Evolutionary conservation across 108 stramenopile species (phyloP).

Genomic region (Epipyxis sp.): DNA sequence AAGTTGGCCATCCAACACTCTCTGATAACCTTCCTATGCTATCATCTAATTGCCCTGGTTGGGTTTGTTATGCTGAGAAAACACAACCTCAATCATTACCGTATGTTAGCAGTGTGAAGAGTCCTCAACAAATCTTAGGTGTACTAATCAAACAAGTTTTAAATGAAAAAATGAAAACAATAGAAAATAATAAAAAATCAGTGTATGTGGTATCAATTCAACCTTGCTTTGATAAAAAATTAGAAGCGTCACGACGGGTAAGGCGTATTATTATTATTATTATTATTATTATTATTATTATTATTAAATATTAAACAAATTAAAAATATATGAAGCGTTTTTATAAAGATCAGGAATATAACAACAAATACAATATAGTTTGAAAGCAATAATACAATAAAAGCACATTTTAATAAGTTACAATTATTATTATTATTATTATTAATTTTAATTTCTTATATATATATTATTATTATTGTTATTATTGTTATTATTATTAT

Average conservation of each 20-base stretch:
- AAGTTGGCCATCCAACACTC: not conserved
- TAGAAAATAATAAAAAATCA: not conserved
- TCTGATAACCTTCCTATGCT: constrained; percentile 66
- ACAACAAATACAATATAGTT: too few relatives aligned
- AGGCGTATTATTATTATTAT: too few relatives aligned
- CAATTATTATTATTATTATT: too few relatives aligned
- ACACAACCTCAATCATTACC: constrained; percentile 71
- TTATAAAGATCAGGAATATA: too few relatives aligned
- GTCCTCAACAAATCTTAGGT: constrained; percentile 30
- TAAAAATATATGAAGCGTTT: too few relatives aligned
- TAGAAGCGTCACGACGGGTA: constrained; percentile 87
- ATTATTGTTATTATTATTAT: too few relatives aligned
- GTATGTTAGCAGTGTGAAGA: constrained; percentile 69
- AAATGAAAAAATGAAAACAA: constrained; percentile 16
- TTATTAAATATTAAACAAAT: too few relatives aligned
- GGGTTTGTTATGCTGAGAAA: constrained; percentile 98
- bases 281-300: too few relatives aligned
- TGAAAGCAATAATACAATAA: too few relatives aligned
- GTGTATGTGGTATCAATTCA: constrained; percentile 67
- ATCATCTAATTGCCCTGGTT: constrained; percentile 89
- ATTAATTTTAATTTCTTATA: too few relatives aligned
- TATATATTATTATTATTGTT: too few relatives aligned
- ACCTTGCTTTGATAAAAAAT: constrained; percentile 98
- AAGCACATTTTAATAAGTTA: too few relatives aligned
- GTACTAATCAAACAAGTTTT: not conserved